Evolutionary conservation across 164 flowering plant species (phyloP).

Genomic region (Chimonanthus praecox): DNA sequence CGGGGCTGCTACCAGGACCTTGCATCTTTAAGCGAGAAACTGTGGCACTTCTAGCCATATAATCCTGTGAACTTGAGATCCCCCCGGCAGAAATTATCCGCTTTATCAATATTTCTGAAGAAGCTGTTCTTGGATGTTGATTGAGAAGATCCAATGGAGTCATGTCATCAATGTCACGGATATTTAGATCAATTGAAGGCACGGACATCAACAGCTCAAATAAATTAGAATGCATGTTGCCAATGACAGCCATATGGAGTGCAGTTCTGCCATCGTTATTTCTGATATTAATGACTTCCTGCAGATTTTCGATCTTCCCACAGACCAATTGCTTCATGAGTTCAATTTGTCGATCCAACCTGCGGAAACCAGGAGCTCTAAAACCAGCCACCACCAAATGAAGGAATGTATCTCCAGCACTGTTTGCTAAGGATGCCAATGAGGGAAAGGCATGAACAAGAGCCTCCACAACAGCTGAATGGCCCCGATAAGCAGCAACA

Average conservation of each 20-base stretch:
- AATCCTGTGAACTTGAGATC: conserved; percentile 35
- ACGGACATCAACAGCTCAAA: conserved; percentile 74
- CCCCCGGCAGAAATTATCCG: conserved; percentile 79
- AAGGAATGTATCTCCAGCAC: conserved; percentile 73
- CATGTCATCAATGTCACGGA: conserved; percentile 54
- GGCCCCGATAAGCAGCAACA: conserved; percentile 78
- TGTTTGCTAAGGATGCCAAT: conserved; percentile 34
- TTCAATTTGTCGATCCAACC: conserved; percentile 69
- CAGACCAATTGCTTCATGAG: conserved; percentile 52
- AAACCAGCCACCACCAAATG: conserved; percentile 90
- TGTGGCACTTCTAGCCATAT: conserved; percentile 37
- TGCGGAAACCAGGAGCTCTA: conserved; percentile 62
- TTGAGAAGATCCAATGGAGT: conserved; percentile 80
- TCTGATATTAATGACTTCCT: conserved; percentile 52
- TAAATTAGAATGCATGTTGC: conserved; percentile 51
- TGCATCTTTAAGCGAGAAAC: conserved; percentile 53
- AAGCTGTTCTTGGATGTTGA: conserved; percentile 53
- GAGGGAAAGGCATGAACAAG: conserved; percentile 48
- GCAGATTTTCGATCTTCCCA: conserved; percentile 37
- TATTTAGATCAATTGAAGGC: conserved; percentile 51
- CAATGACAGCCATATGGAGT: conserved; percentile 76
- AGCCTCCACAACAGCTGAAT: conserved; percentile 48
- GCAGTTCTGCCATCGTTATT: conserved; percentile 83
- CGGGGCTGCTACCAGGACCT: conserved; percentile 68
- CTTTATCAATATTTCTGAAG: conserved; percentile 69